These are phyloP conservation scores for Tripidium arundinaceum DNA, from an alignment of 202 grass and related monocot species.

Conservation along the genomic window DNA sequence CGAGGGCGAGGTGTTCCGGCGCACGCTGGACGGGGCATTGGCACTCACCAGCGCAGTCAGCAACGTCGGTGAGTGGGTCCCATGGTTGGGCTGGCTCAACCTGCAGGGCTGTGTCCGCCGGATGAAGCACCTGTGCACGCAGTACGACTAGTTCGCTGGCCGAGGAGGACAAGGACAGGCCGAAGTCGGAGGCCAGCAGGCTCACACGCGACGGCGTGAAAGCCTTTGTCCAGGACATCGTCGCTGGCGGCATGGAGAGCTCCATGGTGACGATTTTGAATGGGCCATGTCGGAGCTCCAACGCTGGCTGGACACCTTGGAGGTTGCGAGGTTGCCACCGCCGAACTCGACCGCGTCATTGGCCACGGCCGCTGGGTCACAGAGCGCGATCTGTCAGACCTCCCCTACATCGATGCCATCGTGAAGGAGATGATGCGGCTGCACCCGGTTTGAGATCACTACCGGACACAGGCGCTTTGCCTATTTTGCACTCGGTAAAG, in stretches of 20 bases:
- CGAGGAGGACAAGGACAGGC: neutral
- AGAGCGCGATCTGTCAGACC: slow-evolving; percentile 45
- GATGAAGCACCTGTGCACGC: slow-evolving; percentile 44
- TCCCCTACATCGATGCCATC: slow-evolving; percentile 62
- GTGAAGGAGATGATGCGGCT: slow-evolving; percentile 71
- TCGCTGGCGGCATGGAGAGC: slow-evolving; percentile 67
- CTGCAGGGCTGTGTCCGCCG: slow-evolving; percentile 32
- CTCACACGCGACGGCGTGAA: slow-evolving; percentile 56
- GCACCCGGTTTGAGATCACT: too few species aligned
- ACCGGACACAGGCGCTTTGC: too few species aligned
- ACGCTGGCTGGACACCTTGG: slow-evolving; percentile 27
- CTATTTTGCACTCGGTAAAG: too few species aligned
- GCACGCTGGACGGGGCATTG: slow-evolving; percentile 58
- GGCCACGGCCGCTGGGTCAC: slow-evolving; percentile 39
- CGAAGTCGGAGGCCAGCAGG: neutral
- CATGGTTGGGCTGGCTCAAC: slow-evolving; percentile 52
- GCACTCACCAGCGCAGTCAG: slow-evolving; percentile 37
- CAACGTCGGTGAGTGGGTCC: slow-evolving; percentile 58
- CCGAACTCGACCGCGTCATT: slow-evolving; percentile 58
- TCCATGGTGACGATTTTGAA: slow-evolving; percentile 59
- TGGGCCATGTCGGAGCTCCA: slow-evolving; percentile 74
- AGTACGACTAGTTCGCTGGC: slow-evolving; percentile 47
- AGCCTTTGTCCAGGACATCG: slow-evolving; percentile 54
- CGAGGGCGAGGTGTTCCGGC: slow-evolving; percentile 43
- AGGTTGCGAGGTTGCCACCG: slow-evolving; percentile 30